These are phyloP conservation scores for Niveomyces coronatus DNA, from an alignment of 2,329 filamentous ascomycete genomes.

Conservation along the genomic window DNA sequence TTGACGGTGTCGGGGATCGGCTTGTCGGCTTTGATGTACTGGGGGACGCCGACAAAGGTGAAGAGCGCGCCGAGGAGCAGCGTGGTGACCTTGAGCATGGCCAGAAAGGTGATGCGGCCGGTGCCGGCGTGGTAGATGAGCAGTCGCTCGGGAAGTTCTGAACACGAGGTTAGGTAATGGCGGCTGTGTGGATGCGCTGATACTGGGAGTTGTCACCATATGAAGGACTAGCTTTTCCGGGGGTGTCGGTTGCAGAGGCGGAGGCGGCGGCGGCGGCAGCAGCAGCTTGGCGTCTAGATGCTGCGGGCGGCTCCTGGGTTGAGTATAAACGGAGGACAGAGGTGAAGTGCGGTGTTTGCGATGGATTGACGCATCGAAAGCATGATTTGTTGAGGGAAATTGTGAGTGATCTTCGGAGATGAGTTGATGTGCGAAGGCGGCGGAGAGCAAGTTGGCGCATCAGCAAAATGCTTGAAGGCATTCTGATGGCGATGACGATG, in stretches of 20 bases:
- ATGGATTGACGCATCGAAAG: too few species aligned
- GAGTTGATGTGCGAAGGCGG: too few species aligned
- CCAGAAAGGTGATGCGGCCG: slow-evolving; percentile 54
- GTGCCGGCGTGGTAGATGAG: slow-evolving; percentile 70
- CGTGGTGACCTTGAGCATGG: slow-evolving; percentile 59
- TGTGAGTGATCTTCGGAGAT: too few species aligned
- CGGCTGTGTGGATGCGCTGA: background rate
- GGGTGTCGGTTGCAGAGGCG: too few species aligned
- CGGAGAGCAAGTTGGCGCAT: too few species aligned
- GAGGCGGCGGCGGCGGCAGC: too few species aligned
- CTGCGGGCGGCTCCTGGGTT: background rate
- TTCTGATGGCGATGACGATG: too few species aligned
- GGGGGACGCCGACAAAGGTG: slow-evolving; percentile 50
- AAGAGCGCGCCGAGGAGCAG: slow-evolving; percentile 61
- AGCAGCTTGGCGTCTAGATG: slow-evolving; percentile 4
- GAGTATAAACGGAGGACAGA: slow-evolving; percentile 4
- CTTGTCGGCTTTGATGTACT: slow-evolving; percentile 37
- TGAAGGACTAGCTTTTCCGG: too few species aligned
- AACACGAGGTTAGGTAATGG: background rate
- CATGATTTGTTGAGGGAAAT: too few species aligned
- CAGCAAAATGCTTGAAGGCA: too few species aligned
- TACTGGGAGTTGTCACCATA: background rate
- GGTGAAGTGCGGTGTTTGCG: too few species aligned
- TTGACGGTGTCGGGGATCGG: slow-evolving; percentile 24
- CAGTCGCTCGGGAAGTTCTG: slow-evolving; percentile 46